A percentile compares a stretch with the other conserved stretches of the same genome.
Conservation (phyloP, 768 basidiomycete genomes). For the Pleurotus sapidus region DNA sequence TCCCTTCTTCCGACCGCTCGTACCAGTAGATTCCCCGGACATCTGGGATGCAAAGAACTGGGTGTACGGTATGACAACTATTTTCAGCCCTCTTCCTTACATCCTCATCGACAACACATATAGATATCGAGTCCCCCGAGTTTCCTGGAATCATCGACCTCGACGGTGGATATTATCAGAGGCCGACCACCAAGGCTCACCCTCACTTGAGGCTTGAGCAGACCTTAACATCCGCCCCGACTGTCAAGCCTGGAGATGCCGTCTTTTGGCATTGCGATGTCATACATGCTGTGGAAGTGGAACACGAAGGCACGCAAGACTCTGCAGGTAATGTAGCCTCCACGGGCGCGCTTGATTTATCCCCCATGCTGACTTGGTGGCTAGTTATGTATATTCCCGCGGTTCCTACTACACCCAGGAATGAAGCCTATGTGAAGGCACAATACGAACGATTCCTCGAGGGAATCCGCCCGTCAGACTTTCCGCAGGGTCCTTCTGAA, state of each 20-base stretch:
- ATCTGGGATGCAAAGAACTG: slow-evolving; percentile 51
- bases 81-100: not conserved
- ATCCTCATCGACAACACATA: no score
- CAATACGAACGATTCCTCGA: slow-evolving; percentile 62
- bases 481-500: slow-evolving; percentile 43
- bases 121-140: slow-evolving; percentile 30
- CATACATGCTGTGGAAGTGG: slow-evolving; percentile 44
- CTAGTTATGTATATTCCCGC: slow-evolving; percentile 75
- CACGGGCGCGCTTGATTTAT: not conserved
- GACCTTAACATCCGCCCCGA: slow-evolving; percentile 70
- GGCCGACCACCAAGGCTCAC: slow-evolving; percentile 57
- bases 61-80: slow-evolving; percentile 38
- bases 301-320: slow-evolving; percentile 52
- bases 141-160: slow-evolving; percentile 48
- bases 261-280: slow-evolving; percentile 76
- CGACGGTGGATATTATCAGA: slow-evolving; percentile 31
- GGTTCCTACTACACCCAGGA: slow-evolving; percentile 61
- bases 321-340: slow-evolving; percentile 24
- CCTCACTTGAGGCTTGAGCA: slow-evolving; percentile 63
- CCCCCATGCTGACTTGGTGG: not conserved
- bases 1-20: slow-evolving; percentile 67
- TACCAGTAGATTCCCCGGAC: slow-evolving; percentile 34
- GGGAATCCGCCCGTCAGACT: slow-evolving; percentile 75
- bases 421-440: slow-evolving; percentile 55
- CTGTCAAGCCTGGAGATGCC: slow-evolving; percentile 72